Conservation (phyloP, 2,329 filamentous ascomycete species). For the Talaromyces funiculosus region DNA sequence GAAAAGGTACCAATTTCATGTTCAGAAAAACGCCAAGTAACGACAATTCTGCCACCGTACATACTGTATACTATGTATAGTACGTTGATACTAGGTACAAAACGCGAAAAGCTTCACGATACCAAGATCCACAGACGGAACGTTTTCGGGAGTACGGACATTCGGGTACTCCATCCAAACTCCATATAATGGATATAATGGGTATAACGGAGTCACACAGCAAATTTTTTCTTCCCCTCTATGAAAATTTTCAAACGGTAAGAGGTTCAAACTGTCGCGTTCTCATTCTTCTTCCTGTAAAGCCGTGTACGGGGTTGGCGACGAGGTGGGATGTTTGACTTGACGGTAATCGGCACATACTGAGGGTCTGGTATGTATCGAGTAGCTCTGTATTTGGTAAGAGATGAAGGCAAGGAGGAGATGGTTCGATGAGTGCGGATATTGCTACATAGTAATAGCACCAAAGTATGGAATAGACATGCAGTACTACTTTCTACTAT, state of each 20-base stretch:
- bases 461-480: no score
- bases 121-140: not conserved
- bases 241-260: not conserved
- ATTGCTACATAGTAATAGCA: no score
- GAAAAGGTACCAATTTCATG: no score
- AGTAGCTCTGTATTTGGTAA: not conserved
- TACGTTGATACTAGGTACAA: not conserved
- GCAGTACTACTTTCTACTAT: not conserved
- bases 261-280: not conserved
- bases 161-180: not conserved
- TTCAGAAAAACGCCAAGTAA: not conserved
- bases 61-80: no score
- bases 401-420: not conserved
- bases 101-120: not conserved
- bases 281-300: not conserved
- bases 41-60: not conserved
- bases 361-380: not conserved
- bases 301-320: conserved; percentile 10
- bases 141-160: not conserved
- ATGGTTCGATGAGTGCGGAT: not conserved
- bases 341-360: not conserved
- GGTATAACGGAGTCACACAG: not conserved
- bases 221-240: not conserved
- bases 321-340: conserved; percentile 3
- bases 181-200: conserved; percentile 2